Conservation (phyloP, 176 grass and related monocot genomes). For the Eragrostis curvula region DNA sequence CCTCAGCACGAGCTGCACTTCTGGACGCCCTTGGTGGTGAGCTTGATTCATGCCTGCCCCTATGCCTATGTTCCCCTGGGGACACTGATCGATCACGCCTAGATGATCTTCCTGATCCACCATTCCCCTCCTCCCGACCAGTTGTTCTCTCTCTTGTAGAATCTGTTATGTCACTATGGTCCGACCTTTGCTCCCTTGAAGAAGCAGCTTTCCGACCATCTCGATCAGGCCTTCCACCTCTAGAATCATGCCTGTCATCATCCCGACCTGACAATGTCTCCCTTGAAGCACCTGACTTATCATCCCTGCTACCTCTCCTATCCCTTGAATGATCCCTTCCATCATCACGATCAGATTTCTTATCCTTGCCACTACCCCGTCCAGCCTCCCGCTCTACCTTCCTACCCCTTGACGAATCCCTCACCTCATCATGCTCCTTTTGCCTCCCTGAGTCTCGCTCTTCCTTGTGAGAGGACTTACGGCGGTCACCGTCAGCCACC, state of each 20-base stretch:
- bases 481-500: constrained; percentile 21
- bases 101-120: constrained; percentile 51
- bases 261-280: constrained; percentile 24
- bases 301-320: constrained; percentile 46
- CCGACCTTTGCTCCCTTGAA: constrained; percentile 49
- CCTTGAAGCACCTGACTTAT: constrained; percentile 46
- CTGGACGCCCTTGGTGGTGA: constrained; percentile 53
- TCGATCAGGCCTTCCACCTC: constrained; percentile 40
- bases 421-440: constrained; percentile 41
- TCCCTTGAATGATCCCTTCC: constrained; percentile 44
- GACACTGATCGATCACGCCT: constrained; percentile 53
- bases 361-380: constrained; percentile 19
- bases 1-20: constrained; percentile 58
- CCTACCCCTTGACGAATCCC: constrained; percentile 40
- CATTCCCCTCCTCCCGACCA: constrained; percentile 44
- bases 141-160: constrained; percentile 35
- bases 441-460: constrained; percentile 36
- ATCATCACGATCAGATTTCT: constrained; percentile 30
- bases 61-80: constrained; percentile 53
- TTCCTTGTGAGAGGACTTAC: constrained; percentile 34
- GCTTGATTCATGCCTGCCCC: constrained; percentile 44
- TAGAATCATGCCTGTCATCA: constrained; percentile 44
- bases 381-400: constrained; percentile 33
- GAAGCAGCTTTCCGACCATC: constrained; percentile 38
- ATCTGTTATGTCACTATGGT: constrained; percentile 44